Conservation (phyloP, 2,329 filamentous ascomycete genomes). For the Balansia obtecta region DNA sequence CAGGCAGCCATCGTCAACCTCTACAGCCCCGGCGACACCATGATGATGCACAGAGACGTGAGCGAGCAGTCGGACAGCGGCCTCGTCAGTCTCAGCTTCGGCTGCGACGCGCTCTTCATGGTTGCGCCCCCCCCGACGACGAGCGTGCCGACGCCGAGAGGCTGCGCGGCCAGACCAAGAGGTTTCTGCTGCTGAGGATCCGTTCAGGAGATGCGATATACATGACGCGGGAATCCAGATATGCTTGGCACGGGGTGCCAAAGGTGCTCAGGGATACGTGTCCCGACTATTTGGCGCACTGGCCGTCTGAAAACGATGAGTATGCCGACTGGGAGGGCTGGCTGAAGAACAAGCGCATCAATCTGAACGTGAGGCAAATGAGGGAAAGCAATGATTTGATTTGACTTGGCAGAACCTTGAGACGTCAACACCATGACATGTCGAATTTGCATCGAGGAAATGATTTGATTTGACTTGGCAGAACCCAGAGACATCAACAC, state of each 20-base stretch:
- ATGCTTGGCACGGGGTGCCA: conserved; percentile 92
- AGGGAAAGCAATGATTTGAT: conserved; percentile 32
- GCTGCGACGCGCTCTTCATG: conserved; percentile 83
- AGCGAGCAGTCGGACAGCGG: conserved; percentile 72
- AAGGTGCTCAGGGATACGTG: conserved; percentile 73
- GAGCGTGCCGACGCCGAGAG: conserved; percentile 9
- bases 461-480: conserved; percentile 10
- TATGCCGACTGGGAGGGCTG: conserved; percentile 69
- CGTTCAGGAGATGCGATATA: conserved; percentile 81
- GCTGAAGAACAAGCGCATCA: conserved; percentile 81
- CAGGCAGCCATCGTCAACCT: conserved; percentile 92
- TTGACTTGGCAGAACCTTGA: background rate
- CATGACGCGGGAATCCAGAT: conserved; percentile 71
- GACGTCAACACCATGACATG: no score
- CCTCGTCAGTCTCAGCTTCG: conserved; percentile 75
- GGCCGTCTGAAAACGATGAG: conserved; percentile 49
- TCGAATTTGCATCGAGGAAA: no score
- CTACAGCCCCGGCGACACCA: conserved; percentile 79
- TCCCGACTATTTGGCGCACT: conserved; percentile 58
- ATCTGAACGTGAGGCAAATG: conserved; percentile 90
- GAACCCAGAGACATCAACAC: background rate
- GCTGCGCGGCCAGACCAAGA: conserved; percentile 22
- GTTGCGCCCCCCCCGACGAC: conserved; percentile 43
- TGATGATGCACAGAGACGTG: conserved; percentile 89
- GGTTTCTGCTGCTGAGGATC: conserved; percentile 51